A percentile compares a stretch with the other conserved stretches of the same genome.
Evolutionary conservation across 2,329 filamentous ascomycete species (phyloP).

Genomic region (Sporothrix curviconia): DNA sequence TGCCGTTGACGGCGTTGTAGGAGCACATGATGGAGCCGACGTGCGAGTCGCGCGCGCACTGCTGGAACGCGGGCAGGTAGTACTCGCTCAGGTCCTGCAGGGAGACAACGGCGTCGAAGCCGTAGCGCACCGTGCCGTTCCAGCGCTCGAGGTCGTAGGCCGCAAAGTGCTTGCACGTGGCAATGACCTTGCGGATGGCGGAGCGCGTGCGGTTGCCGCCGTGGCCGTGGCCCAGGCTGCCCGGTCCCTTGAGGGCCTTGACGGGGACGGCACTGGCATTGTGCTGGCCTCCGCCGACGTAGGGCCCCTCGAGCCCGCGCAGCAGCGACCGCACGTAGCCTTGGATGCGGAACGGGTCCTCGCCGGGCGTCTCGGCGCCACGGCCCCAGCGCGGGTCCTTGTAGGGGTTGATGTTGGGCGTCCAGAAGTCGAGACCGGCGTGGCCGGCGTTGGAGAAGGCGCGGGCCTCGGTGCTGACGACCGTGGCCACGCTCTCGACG

Average conservation of each 20-base stretch:
- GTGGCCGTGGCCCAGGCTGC: neutral
- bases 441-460: slow-evolving; percentile 27
- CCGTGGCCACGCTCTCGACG: slow-evolving; percentile 21
- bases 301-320: slow-evolving; percentile 22
- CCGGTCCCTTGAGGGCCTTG: neutral
- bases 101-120: slow-evolving; percentile 44
- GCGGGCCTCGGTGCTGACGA: slow-evolving; percentile 27
- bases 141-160: slow-evolving; percentile 48
- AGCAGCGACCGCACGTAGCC: slow-evolving; percentile 22
- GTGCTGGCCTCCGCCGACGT: slow-evolving; percentile 7
- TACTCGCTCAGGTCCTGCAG: slow-evolving; percentile 61
- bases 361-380: slow-evolving; percentile 28
- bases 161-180: slow-evolving; percentile 54
- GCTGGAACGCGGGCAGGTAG: slow-evolving; percentile 59
- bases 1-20: slow-evolving; percentile 60
- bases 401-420: slow-evolving; percentile 61
- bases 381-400: slow-evolving; percentile 57
- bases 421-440: slow-evolving; percentile 48
- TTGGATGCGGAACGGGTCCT: slow-evolving; percentile 22
- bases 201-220: neutral
- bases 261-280: neutral
- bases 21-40: slow-evolving; percentile 56
- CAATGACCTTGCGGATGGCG: slow-evolving; percentile 21
- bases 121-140: slow-evolving; percentile 25
- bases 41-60: slow-evolving; percentile 52